Evolutionary conservation across 495 filamentous ascomycete genomes (phyloP), one percentile per base, ranked within the genome.

Genomic region (Emericellopsis terricola): DNA sequence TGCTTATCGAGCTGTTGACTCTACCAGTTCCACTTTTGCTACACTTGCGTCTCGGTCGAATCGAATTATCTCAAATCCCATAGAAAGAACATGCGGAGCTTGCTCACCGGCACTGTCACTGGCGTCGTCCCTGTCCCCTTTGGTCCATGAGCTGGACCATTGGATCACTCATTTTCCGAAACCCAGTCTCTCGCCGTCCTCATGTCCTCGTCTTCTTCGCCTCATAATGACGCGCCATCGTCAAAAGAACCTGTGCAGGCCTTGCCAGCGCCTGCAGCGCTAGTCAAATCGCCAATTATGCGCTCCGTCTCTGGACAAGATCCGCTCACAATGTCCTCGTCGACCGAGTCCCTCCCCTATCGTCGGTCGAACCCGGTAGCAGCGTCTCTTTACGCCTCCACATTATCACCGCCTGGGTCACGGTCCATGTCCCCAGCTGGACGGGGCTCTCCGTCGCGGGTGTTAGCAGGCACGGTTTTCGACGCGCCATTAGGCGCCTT

Each of bases 381-480:
- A 47, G 56, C 71, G 43, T 58, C 67, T 42, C 53, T 76, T 49
- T 64, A 74, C 54, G 55, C 71, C 50, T 57, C 65, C 1, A 68
- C 65, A 31, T 51, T 69, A 38, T 62, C 66, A 17, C 64, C 66
- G 17, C 56, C 60, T 2, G 58, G 49, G 29, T 71, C 66, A 26
- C 52, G 71, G 38, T 65, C 73, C 26, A 68, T 61, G 19, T 76
- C 73, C 8, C 73, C 71, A 30, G 64, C 62, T 21, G 64, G 64
- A 37, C 51, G 68, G 42, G 58, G 60, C 15, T 62, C 66, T 16
- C 70, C 76, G 3, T 71, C 76, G 7, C 63, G 52, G 29, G 45
- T 55, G 19, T 41, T 57, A 15, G 45, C 61, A 3, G 52, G 60
- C 17, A 65, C 62, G 3, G 52, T 68, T 17, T 68, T 68, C 29